phyloP scores from a whole-genome alignment of 1,284 basidiomycete species.

The Ustilago xerochloae region DNA sequence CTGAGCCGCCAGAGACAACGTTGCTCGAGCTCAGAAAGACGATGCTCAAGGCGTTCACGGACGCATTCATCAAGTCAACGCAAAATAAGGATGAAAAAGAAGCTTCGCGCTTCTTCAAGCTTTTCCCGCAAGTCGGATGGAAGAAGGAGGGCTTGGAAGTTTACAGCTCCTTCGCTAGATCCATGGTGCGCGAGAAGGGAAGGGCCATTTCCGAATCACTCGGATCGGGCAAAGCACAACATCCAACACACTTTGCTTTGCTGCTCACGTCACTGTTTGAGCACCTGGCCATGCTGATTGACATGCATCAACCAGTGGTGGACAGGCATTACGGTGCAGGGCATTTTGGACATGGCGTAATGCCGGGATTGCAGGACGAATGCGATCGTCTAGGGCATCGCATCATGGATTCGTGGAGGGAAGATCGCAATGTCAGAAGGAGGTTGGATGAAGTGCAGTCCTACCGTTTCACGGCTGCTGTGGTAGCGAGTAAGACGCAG shows the following conservation, averaged over 20 bases:
- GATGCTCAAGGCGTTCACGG: constrained; percentile 81
- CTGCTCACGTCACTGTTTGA: constrained; percentile 85
- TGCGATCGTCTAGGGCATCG: constrained; percentile 84
- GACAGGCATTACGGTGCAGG: constrained; percentile 87
- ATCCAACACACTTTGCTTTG: constrained; percentile 49
- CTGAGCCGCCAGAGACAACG: constrained; percentile 84
- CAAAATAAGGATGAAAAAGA: constrained; percentile 76
- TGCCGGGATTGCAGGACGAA: constrained; percentile 82
- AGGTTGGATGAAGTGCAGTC: constrained; percentile 35
- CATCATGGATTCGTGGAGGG: constrained; percentile 86
- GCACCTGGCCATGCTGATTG: constrained; percentile 92
- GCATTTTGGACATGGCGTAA: constrained; percentile 70
- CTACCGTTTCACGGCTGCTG: constrained; percentile 47
- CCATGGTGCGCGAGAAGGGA: constrained; percentile 75
- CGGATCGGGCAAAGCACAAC: constrained; percentile 39
- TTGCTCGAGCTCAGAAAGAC: constrained; percentile 79
- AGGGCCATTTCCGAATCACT: constrained; percentile 44
- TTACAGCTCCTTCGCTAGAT: constrained; percentile 91
- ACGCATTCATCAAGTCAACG: constrained; percentile 82
- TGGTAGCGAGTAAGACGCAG: constrained; percentile 56
- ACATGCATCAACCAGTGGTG: constrained; percentile 95
- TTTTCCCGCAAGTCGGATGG: constrained; percentile 90
- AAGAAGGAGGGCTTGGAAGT: constrained; percentile 87
- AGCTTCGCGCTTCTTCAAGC: constrained; percentile 93
- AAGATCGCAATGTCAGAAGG: constrained; percentile 68